Evolutionary conservation across 257 asterid species (phyloP).

Genomic region (Verbascum thapsus): DNA sequence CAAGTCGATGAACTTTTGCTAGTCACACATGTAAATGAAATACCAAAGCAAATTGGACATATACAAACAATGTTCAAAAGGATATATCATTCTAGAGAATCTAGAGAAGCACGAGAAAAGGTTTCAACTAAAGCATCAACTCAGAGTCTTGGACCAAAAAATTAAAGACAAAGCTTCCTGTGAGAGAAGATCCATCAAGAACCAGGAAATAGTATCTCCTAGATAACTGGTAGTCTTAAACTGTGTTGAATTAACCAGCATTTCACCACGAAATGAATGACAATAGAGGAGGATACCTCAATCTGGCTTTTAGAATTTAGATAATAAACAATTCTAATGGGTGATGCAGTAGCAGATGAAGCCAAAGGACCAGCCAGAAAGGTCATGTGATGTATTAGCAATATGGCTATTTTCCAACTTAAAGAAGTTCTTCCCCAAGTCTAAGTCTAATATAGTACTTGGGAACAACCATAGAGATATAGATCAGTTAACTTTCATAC

Average conservation of each 20-base stretch:
- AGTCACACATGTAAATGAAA: conserved; percentile 21
- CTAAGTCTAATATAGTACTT: no score
- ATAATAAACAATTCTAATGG: conserved; percentile 1
- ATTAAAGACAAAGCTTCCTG: conserved; percentile 8
- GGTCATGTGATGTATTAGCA: background rate
- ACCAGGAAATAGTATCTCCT: no score
- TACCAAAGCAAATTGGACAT: background rate
- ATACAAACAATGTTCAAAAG: background rate
- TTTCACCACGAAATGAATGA: no score
- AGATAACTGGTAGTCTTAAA: no score
- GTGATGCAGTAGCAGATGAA: background rate
- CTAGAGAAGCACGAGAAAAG: no score
- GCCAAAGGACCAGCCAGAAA: background rate
- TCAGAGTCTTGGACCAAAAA: conserved; percentile 5
- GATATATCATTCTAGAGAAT: conserved; percentile 17
- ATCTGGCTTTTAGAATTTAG: conserved; percentile 11
- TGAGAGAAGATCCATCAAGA: no score
- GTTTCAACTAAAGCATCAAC: conserved; percentile 6
- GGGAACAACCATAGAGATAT: no score
- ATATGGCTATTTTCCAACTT: background rate
- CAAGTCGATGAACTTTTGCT: conserved; percentile 25
- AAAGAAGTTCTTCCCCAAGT: conserved; percentile 1
- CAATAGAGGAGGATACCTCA: no score
- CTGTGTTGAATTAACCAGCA: no score
- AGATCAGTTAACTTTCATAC: no score